Evolutionary conservation across 2,329 filamentous ascomycete species (phyloP), one percentile per base, ranked within the genome.

Genomic region (Neopestalotiopsis rosae): DNA sequence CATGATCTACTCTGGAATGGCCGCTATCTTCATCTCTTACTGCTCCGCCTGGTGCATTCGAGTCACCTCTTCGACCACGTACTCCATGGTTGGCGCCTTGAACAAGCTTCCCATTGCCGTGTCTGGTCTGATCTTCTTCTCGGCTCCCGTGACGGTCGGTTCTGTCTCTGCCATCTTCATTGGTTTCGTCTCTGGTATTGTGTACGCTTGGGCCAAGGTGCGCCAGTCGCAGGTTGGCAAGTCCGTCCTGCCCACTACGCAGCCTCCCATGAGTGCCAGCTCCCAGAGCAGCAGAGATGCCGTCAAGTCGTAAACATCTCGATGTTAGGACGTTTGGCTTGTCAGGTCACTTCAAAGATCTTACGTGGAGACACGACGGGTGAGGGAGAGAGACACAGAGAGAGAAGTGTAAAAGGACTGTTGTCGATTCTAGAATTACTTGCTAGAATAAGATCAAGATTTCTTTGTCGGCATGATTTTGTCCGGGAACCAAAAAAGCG

Each of bases 11-110:
- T 98, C 96, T 5, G 96, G 96, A 70, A 87, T 98, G 67, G 95
- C 91, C 45, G 93, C 95, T 65, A 95, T 98, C 77, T 97, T 98
- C 84, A 99, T 99, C 81, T 98, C 95, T n/a, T 99, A 99, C 88
- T 97, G 94, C 78, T 98, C 95, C 17, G 96, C 96, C 49, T 99
- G 96, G 96, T 98, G 96, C 79, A 97, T 99, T 72, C 95, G 96
- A 74, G 93, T 97, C 72, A 98, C 96, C 7, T 97, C 95, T 0
- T 98, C 95, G 20, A 99, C 96, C 9, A 99, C 96, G 2, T 99
- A 98, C 86, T 97, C 94, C 38, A 98, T 99, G 95, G 96, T 98
- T 68, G 96, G 96, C 71, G 94, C 95, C 20, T 87, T 99, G 77
- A 99, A 99, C 88, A 99, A 99, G 87, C 91, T 99, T 40, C 96